These are phyloP conservation scores for Cutaneotrichosporon sp. DNA, from an alignment of 1,284 basidiomycete species.

Conservation along the genomic window DNA sequence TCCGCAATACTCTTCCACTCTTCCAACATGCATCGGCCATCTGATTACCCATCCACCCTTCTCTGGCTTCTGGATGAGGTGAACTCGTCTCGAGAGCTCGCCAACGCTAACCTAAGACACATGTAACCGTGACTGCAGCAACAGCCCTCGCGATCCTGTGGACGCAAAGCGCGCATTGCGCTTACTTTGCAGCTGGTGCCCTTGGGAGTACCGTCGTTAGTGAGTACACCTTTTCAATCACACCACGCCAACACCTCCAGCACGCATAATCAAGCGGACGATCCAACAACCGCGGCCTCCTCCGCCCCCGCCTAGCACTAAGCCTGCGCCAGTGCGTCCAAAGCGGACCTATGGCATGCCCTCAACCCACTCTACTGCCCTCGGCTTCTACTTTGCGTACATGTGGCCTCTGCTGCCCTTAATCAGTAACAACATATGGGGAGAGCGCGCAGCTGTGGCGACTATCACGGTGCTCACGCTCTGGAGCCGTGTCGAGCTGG, in stretches of 20 bases:
- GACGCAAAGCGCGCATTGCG: slow-evolving; percentile 66
- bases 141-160: slow-evolving; percentile 63
- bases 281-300: slow-evolving; percentile 72
- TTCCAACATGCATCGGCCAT: slow-evolving; percentile 22
- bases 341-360: slow-evolving; percentile 68
- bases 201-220: slow-evolving; percentile 59
- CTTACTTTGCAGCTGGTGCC: slow-evolving; percentile 68
- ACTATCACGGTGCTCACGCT: slow-evolving; percentile 56
- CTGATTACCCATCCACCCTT: slow-evolving; percentile 43
- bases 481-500: slow-evolving; percentile 71
- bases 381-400: slow-evolving; percentile 69
- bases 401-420: slow-evolving; percentile 62
- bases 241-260: slow-evolving; percentile 46
- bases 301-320: slow-evolving; percentile 41
- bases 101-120: slow-evolving; percentile 39
- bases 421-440: slow-evolving; percentile 56
- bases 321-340: slow-evolving; percentile 24
- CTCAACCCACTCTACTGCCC: slow-evolving; percentile 77
- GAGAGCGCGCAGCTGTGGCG: slow-evolving; percentile 39
- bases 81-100: neutral
- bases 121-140: slow-evolving; percentile 60
- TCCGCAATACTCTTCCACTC: no score
- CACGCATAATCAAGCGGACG: slow-evolving; percentile 66
- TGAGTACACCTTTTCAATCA: slow-evolving; percentile 3
- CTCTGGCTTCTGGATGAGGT: slow-evolving; percentile 48